Conservation (phyloP, 2,329 filamentous ascomycete species). For the Berkeleyomyces basicola region DNA sequence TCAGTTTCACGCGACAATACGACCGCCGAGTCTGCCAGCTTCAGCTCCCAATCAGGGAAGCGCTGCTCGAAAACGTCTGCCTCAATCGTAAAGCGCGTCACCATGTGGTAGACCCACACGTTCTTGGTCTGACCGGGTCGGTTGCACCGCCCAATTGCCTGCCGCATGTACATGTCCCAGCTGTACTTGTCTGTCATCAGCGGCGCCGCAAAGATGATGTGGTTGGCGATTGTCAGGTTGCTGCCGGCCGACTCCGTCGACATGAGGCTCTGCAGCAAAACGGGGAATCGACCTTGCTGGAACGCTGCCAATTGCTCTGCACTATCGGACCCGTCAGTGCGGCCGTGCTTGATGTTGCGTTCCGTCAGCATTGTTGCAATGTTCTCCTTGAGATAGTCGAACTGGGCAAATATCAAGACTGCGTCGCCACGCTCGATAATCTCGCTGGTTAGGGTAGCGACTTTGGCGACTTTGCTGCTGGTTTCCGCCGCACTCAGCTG, state of each 20-base stretch:
- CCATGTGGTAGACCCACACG: slow-evolving; percentile 26
- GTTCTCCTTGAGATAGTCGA: slow-evolving; percentile 18
- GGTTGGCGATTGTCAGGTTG: slow-evolving; percentile 27
- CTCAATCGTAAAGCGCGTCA: slow-evolving; percentile 24
- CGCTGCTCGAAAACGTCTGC: slow-evolving; percentile 24
- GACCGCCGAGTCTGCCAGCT: not conserved
- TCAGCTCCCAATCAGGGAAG: slow-evolving; percentile 4
- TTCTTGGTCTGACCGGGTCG: slow-evolving; percentile 24
- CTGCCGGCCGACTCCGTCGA: slow-evolving; percentile 25
- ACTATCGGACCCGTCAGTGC: slow-evolving; percentile 7
- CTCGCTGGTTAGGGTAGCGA: slow-evolving; percentile 14
- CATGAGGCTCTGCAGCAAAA: slow-evolving; percentile 25
- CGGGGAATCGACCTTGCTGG: slow-evolving; percentile 8
- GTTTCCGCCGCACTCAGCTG: not conserved
- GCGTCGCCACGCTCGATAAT: slow-evolving; percentile 13
- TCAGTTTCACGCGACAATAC: not conserved
- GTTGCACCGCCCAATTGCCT: slow-evolving; percentile 25
- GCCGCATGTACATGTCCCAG: slow-evolving; percentile 23
- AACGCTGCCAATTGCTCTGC: slow-evolving; percentile 5
- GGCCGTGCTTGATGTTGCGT: not conserved
- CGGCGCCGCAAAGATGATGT: slow-evolving; percentile 26
- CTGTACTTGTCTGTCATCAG: slow-evolving; percentile 19
- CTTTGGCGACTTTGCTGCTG: slow-evolving; percentile 16
- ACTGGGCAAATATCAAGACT: slow-evolving; percentile 25
- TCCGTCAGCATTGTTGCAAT: not conserved